Base-by-base conservation (phyloP, 306 rosid genomes). In the Comarum palustre region DNA sequence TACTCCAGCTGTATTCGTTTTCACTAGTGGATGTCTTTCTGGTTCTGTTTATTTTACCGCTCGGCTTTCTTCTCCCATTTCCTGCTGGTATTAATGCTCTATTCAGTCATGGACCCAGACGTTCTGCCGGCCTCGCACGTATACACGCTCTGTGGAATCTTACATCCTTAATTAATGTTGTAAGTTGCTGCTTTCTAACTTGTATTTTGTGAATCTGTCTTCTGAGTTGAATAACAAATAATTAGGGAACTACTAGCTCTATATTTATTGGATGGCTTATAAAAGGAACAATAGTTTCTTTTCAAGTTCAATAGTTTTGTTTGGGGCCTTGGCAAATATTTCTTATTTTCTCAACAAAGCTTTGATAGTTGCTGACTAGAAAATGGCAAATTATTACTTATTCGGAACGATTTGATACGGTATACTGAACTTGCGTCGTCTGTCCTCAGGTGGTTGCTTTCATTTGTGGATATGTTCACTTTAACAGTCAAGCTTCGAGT, bases 81-180 rank as follows among this genome's bases (percentile, higher is more conserved):
- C 99, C 99, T 74, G 97, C 92, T 54, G 99, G 99, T 76, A 95
- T 95, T 68, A 95, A 95, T 88, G 97, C 99, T 80, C 94, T 95
- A 38, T 95, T 95, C 82, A 95, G 99, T 82, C 99, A 95, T 68
- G 99, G 96, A 64, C 97, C 97, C 45, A 88, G 99, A 78, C 99
- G 90, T 61, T 95, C 99, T 64, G 96, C 99, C 36, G 92, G 99
- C 79, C 96, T 95, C 54, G 96, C 99, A 41, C 99, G 99, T 38
- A 80, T 91, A 68, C 87, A 95, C 83, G 99, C 97, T 42, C 67
- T 90, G 69, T 95, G 99, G 99, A 95, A 91, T 77, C 80, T 95
- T 78, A 87, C 96, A 19, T 95, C 99, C 68, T 81, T 90, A 61
- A 77, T 87, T 63, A 95, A 95, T 78, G 89, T 95, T 73, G 99